Evolutionary conservation across 306 rosid genomes (phyloP), one percentile per base, ranked within the genome.

Genomic region (Boehmeria nivea): DNA sequence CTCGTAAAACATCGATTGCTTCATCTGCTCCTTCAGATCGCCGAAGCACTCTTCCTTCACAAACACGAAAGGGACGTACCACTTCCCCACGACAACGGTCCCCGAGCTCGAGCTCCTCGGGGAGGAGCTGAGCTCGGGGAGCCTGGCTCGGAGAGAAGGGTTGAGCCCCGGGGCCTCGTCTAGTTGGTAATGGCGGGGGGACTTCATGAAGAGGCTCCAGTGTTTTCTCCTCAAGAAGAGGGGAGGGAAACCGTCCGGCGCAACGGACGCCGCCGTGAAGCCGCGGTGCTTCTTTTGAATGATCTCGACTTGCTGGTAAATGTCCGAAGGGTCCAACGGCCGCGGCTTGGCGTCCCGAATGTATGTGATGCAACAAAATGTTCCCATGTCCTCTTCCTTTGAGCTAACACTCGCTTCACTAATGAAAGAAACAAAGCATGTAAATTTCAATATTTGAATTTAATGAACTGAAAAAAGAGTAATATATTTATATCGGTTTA

Each of bases 31-130:
- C 45, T 56, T 77, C 63, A 77, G 40, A 37, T 48, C 37, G 10
- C 69, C 78, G 79, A 71, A 75, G 80, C 24, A 48, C 74, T 3
- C 2, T 53, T 82, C 96, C 71, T 69, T 80, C 37, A 88, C 20
- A 43, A 84, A 84, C 71, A 80, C 59, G 25, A 84, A 78, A 63
- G 94, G 96, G 43, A 77, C 56, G 22, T 88, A 76, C 94, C 94
- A 84, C 57, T 76, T 84, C n/a, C 94, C 96, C 13, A 88, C 81
- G 56, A 28, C 67, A 49, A 78, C 61, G 24, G 63, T n/a, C 17
- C 67, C 66, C 4, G 82, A 73, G 33, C 49, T 57, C 2, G 0
- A 65, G 17, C 64, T 18, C 60, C 2, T 63, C 61, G 0, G 89
- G 87, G 57, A 61, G 2, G 0, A 65, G 17, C 64, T 18, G 48